Evolutionary conservation across 208 protist species (phyloP).

Genomic region (Acanthamoeba royreba): DNA sequence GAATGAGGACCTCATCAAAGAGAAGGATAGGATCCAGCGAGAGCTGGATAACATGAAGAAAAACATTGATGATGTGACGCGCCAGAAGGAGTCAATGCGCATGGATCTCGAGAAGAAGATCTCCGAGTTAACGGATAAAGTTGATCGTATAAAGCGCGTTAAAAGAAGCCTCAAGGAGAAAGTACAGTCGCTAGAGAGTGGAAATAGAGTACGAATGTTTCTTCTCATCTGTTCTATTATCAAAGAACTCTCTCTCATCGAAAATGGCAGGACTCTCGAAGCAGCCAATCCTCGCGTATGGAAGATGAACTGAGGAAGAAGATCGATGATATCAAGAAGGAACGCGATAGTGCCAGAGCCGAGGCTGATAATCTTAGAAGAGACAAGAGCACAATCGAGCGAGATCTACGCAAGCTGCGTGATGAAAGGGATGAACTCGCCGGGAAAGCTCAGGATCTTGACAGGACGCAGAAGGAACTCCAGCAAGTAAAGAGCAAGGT

Average conservation of each 20-base stretch:
- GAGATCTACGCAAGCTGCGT: background rate
- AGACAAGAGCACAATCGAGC: background rate
- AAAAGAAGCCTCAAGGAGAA: background rate
- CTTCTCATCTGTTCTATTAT: background rate
- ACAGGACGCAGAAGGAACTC: background rate
- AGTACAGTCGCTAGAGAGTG: background rate
- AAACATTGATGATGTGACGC: background rate
- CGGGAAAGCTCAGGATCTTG: background rate
- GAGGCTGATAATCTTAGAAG: background rate
- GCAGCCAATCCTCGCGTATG: background rate
- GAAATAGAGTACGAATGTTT: background rate
- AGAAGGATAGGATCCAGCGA: background rate
- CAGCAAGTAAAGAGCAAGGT: background rate
- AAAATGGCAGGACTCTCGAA: background rate
- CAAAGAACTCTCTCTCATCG: background rate
- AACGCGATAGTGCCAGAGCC: background rate
- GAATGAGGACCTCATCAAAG: background rate
- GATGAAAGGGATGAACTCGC: background rate
- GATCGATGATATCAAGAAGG: background rate
- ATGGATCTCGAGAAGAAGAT: background rate
- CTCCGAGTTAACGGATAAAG: background rate
- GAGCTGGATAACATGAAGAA: background rate
- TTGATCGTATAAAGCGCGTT: background rate
- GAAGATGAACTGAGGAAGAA: background rate
- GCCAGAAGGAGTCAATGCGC: background rate